Percentiles rank a stretch among this genome's conserved stretches.
These are phyloP conservation scores for Jamesozyma rosinii DNA, from an alignment of 805 yeast species.

Conservation along the genomic window DNA sequence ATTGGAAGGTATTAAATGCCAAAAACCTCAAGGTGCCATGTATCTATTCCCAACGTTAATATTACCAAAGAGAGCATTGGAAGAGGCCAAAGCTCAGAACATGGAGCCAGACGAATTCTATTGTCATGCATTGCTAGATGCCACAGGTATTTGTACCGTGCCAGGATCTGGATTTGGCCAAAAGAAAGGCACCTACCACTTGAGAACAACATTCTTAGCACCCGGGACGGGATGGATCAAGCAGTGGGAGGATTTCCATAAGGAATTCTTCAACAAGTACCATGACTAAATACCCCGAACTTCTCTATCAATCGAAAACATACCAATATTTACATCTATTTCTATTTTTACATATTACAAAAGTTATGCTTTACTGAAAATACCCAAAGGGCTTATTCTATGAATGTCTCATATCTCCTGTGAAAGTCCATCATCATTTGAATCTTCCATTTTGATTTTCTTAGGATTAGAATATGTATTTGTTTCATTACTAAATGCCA, in stretches of 20 bases:
- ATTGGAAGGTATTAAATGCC: conserved; percentile 78
- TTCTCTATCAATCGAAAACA: too few species aligned
- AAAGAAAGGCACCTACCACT: conserved; percentile 74
- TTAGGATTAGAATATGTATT: too few species aligned
- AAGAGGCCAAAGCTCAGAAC: conserved; percentile 46
- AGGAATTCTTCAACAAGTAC: conserved; percentile 53
- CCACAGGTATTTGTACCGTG: conserved; percentile 91
- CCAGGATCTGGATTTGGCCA: conserved; percentile 98
- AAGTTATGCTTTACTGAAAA: too few species aligned
- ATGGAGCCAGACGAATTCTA: conserved; percentile 77
- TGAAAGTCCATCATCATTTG: not conserved
- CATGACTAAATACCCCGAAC: conserved; percentile 18
- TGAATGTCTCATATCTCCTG: conserved; percentile 1
- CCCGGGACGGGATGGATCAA: conserved; percentile 89
- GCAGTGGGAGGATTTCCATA: conserved; percentile 71
- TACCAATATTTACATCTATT: not conserved
- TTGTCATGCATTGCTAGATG: conserved; percentile 71
- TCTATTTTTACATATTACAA: too few species aligned
- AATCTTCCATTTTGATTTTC: not conserved
- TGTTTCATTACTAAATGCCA: too few species aligned
- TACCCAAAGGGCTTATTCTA: too few species aligned
- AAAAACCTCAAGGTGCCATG: conserved; percentile 95
- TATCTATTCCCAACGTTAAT: conserved; percentile 78
- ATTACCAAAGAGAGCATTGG: conserved; percentile 55
- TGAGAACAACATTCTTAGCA: conserved; percentile 92